Conservation (phyloP, 805 yeast species). For the Pichia deserticola region DNA sequence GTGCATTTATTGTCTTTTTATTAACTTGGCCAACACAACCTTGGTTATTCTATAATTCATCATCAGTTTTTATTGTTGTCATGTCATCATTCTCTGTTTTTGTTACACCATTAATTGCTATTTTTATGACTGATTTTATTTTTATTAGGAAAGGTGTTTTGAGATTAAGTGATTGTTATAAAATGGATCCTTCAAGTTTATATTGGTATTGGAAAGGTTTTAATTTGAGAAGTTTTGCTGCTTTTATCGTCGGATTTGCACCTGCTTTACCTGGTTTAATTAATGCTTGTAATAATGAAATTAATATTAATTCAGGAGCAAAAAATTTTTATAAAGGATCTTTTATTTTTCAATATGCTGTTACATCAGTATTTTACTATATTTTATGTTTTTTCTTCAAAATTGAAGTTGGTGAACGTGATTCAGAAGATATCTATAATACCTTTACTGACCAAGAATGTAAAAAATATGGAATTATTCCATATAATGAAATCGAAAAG, state of each 20-base stretch:
- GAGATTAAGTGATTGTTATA: conserved; percentile 16
- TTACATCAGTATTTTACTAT: too few species aligned
- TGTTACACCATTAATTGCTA: conserved; percentile 32
- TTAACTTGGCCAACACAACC: conserved; percentile 32
- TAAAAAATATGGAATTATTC: too few species aligned
- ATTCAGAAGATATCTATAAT: too few species aligned
- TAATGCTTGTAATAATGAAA: too few species aligned
- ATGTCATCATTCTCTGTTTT: conserved; percentile 27
- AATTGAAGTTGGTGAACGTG: too few species aligned
- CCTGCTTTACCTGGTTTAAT: conserved; percentile 21
- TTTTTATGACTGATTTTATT: conserved; percentile 33
- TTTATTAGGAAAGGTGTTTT: conserved; percentile 32
- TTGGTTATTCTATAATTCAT: conserved; percentile 31
- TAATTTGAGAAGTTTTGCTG: conserved; percentile 26
- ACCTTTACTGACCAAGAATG: too few species aligned
- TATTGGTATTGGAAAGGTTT: conserved; percentile 26
- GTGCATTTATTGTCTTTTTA: conserved; percentile 33
- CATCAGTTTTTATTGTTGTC: conserved; percentile 27
- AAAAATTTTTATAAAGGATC: too few species aligned
- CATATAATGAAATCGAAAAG: too few species aligned
- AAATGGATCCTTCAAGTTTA: conserved; percentile 5
- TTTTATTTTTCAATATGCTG: too few species aligned
- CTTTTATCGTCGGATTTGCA: conserved; percentile 10
- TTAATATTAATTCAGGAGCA: too few species aligned
- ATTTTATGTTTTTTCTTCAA: too few species aligned